phyloP scores from a whole-genome alignment of 2,329 filamentous ascomycete genomes.

The Sclerotinia subarctica region DNA sequence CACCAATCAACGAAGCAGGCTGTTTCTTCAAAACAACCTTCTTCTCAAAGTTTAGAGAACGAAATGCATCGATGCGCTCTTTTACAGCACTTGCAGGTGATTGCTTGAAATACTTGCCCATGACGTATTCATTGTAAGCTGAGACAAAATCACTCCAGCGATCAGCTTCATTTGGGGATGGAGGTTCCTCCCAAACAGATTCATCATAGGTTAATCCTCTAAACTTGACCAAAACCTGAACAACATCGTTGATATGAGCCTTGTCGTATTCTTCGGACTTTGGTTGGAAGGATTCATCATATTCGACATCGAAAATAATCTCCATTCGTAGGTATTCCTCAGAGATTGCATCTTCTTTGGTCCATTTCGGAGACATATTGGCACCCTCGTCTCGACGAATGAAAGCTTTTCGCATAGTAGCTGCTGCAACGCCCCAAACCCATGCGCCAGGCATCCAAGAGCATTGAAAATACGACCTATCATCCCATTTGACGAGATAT shows the following conservation, averaged over 20 bases:
- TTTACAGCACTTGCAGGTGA: conserved; percentile 59
- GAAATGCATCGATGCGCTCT: conserved; percentile 65
- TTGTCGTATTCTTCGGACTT: conserved; percentile 67
- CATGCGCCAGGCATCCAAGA: conserved; percentile 87
- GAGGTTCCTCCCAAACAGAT: conserved; percentile 83
- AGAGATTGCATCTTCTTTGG: conserved; percentile 74
- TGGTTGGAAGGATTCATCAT: conserved; percentile 50
- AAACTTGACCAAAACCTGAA: conserved; percentile 80
- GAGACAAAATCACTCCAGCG: conserved; percentile 76
- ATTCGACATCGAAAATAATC: conserved; percentile 81
- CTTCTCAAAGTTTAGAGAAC: conserved; percentile 61
- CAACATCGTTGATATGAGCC: conserved; percentile 67
- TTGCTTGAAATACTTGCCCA: conserved; percentile 66
- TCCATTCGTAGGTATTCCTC: conserved; percentile 84
- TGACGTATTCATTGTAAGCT: conserved; percentile 84
- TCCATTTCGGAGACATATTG: conserved; percentile 63
- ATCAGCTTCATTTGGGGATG: conserved; percentile 57
- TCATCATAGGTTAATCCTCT: conserved; percentile 91
- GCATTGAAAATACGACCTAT: conserved; percentile 75
- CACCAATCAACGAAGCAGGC: conserved; percentile 69
- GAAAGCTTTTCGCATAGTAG: conserved; percentile 70
- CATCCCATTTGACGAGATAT: conserved; percentile 87
- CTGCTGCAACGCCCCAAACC: conserved; percentile 69
- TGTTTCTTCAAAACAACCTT: conserved; percentile 67
- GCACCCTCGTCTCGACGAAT: conserved; percentile 62